These are phyloP conservation scores for Penicillium sclerotigenum DNA, from an alignment of 2,329 filamentous ascomycete genomes.

Conservation along the genomic window DNA sequence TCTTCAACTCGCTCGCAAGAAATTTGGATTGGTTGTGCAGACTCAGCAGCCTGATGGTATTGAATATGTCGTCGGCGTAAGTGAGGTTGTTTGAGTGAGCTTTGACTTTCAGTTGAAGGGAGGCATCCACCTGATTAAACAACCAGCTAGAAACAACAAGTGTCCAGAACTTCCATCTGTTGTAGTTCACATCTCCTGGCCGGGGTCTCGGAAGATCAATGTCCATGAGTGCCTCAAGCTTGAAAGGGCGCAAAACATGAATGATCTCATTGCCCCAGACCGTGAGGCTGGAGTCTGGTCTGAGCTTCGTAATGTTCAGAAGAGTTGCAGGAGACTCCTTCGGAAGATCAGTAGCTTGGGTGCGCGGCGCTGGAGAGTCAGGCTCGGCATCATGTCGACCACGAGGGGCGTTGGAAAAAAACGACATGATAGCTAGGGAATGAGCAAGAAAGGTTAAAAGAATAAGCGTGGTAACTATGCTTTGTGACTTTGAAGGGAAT, in stretches of 20 bases:
- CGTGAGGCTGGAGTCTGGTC: background rate
- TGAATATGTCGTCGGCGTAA: background rate
- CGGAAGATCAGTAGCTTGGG: background rate
- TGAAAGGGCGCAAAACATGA: background rate
- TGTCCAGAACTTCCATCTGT: conserved; percentile 3
- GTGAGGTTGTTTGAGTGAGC: background rate
- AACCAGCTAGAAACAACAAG: background rate
- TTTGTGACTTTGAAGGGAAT: background rate
- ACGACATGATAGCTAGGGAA: background rate
- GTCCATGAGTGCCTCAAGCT: background rate
- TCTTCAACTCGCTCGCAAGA: background rate
- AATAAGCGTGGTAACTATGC: too few species aligned
- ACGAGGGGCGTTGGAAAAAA: background rate
- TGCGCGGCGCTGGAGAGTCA: background rate
- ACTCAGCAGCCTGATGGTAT: background rate
- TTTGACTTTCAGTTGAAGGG: background rate
- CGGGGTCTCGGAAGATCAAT: background rate
- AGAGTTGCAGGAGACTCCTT: background rate
- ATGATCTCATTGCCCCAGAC: background rate
- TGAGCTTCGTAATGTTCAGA: background rate
- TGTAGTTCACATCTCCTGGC: background rate
- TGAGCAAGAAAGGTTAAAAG: too few species aligned
- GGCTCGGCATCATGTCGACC: background rate
- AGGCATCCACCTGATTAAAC: background rate
- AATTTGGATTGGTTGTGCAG: background rate